Evolutionary conservation across 2,329 filamentous ascomycete genomes (phyloP), one percentile per base, ranked within the genome.

Genomic region (Verticillium alfalfae): DNA sequence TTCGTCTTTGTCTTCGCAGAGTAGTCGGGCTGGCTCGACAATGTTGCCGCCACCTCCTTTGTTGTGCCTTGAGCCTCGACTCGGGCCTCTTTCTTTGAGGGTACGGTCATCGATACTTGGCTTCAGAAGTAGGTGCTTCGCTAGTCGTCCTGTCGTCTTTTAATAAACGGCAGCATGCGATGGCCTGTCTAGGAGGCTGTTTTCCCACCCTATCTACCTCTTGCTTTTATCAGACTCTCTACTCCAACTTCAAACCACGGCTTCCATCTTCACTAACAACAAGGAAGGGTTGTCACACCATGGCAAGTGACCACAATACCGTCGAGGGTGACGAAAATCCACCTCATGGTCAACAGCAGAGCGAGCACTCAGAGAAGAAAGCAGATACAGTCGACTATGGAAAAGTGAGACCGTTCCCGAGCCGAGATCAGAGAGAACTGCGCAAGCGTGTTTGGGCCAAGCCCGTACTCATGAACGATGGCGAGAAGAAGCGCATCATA

Each of bases 1-100:
- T 39, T 22, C n/a, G 12, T 66, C 39, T 64, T 66, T 41, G 36
- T 64, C 41, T 36, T 65, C 13, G 37, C 63, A 37, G 45, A 8
- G 22, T 15, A 57, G 59, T 16, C 59, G 64, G 39, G 39, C 39
- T 15, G 6, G 13, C 39, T 37, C 9, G n/a, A 22, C 45, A 22
- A 5, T 18, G 45, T 13, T 10, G 45, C 8, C 10, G 18, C 45
- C 45, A 52, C 45, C 8, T 13, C 12, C 45, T 52, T 52, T 52
- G 45, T 52, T 2, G 45, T 52, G 1, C 45, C 18, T 52, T 18
- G 18, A 52, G 18, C 9, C n/a, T 26, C 18, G 45, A 52, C 8
- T 4, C 26, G 5, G 3, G 45, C 45, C 45, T 9, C n/a, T 52
- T 52, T 52, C 45, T 52, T 52, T 52, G 26, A 31, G 26, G 26